A percentile compares a stretch with the other conserved stretches of the same genome.
phyloP scores from a whole-genome alignment of 805 yeast genomes.

The Candida ulmi region DNA sequence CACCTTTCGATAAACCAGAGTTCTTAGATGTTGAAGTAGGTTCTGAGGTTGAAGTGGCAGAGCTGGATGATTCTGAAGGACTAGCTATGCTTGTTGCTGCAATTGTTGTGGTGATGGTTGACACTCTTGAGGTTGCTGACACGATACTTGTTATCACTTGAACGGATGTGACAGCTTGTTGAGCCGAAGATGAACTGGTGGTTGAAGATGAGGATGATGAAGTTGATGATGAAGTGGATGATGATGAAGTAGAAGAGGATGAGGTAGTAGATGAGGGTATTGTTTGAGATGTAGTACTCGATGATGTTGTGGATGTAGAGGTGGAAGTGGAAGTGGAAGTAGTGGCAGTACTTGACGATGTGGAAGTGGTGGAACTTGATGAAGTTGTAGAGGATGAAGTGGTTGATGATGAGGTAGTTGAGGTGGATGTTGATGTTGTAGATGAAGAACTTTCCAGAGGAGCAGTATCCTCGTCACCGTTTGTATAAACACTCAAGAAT shows the following conservation, averaged over 20 bases:
- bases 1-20: constrained; percentile 32
- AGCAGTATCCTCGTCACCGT: constrained; percentile 22
- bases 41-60: constrained; percentile 3
- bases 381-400: no score
- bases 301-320: constrained; percentile 8
- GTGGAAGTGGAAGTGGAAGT: constrained; percentile 3
- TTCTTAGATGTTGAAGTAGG: constrained; percentile 2
- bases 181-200: constrained; percentile 9
- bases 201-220: constrained; percentile 9
- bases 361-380: constrained; percentile 6
- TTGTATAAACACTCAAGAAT: constrained; percentile 40
- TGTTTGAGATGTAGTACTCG: constrained; percentile 5
- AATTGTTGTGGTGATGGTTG: constrained; percentile 4
- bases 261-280: constrained; percentile 1
- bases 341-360: constrained; percentile 4
- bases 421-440: no score
- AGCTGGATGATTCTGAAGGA: no score
- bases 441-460: constrained; percentile 1
- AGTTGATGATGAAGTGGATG: constrained; percentile 8
- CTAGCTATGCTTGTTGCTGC: constrained; percentile 2
- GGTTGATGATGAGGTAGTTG: no score
- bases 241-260: constrained; percentile 4
- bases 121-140: constrained; percentile 12
- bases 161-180: constrained; percentile 4
- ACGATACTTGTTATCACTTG: constrained; percentile 15